Evolutionary conservation across 768 basidiomycete genomes (phyloP), one percentile per base, ranked within the genome.

Genomic region (Trametes coccinea): DNA sequence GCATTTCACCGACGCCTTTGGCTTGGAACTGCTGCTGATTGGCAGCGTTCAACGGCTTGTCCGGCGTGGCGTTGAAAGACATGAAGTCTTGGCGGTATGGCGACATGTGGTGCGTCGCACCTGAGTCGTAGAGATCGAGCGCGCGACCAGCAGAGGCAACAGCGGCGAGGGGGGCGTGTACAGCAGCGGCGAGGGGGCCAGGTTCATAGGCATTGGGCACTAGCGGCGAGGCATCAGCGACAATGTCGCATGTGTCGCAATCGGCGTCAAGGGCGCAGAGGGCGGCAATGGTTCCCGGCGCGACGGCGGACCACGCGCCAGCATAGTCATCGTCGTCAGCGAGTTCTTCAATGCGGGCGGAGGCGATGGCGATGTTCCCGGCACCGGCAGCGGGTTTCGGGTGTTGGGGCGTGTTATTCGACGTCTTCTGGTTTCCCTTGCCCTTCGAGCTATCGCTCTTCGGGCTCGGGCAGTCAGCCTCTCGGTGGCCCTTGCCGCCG

Each of bases 71-170:
- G 9, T 64, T 72, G 49, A 61, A 60, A 11, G 51, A 17, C 30
- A 56, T 10, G 31, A 67, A 63, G 29, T 61, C 13, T 3, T 64
- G 6, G 17, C 53, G 54, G 39, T 66, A 62, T 1, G 63, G 66
- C 0, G 65, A 60, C 50, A 69, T 67, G 45, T 65, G 64, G 17
- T 48, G 54, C 0, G 31, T 66, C 22, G 62, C 50, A 2, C 67
- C 66, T 17, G 63, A 67, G 59, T 71, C 70, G 55, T 63, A 67
- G 29, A 67, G 41, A 44, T 68, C 67, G 53, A 63, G 44, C 11
- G 27, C 17, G 5, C 10, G 49, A n/a, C 17, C 30, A 40, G 39
- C 46, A 3, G 40, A 17, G 41, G 34, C 34, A 37, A 11, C 34
- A 11, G 34, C 34, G 11, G 34, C 34, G 34, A 6, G 34, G 2